These are phyloP conservation scores for Hibiscus syriacus DNA, from an alignment of 345 rosid genomes.

Conservation along the genomic window DNA sequence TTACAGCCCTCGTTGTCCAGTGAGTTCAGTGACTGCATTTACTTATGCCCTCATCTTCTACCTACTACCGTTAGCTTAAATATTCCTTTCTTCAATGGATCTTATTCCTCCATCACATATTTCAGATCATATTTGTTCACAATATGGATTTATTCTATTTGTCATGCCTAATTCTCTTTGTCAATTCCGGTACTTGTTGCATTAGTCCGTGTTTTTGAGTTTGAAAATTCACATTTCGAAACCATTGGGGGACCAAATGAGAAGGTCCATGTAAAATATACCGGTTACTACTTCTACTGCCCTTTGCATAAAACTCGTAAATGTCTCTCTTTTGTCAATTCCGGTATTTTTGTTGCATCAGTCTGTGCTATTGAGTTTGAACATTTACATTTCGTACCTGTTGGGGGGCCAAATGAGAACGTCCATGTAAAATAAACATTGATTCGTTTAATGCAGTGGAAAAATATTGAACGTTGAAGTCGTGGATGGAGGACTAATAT, in stretches of 20 bases:
- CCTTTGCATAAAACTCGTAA: too few species aligned
- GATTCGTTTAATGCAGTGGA: constrained; percentile 37
- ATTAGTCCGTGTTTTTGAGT: neutral
- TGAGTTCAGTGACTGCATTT: neutral
- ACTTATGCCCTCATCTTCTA: too few species aligned
- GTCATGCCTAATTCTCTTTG: neutral
- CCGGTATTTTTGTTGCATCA: too few species aligned
- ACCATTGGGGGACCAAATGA: too few species aligned
- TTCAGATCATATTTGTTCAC: neutral
- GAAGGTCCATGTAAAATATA: too few species aligned
- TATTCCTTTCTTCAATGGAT: neutral
- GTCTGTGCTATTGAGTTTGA: too few species aligned
- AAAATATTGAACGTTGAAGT: constrained; percentile 56
- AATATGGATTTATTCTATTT: neutral
- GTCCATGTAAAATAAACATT: neutral
- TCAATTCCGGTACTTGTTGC: neutral
- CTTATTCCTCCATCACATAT: neutral
- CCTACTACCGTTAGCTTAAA: neutral
- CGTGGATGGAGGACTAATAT: constrained; percentile 81
- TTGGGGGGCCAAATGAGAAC: neutral
- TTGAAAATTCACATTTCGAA: neutral
- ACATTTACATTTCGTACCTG: too few species aligned
- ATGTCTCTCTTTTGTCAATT: too few species aligned
- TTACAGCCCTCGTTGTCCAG: neutral
- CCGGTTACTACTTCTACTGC: too few species aligned